Conservation (phyloP, 441 rosid genomes). For the Iberis amara region DNA sequence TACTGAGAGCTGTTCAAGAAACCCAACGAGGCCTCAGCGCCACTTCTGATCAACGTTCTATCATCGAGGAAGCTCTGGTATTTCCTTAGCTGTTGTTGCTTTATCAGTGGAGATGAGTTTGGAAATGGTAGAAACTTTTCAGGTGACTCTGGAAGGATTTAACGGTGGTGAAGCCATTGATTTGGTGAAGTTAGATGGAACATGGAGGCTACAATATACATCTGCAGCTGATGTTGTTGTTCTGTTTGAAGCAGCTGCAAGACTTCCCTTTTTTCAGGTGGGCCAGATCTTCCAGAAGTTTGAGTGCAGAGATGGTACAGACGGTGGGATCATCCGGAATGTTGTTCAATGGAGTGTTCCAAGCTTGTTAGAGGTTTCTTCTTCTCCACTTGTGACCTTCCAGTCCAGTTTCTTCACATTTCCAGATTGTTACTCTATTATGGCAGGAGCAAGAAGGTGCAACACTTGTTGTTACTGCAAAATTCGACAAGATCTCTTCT, state of each 20-base stretch:
- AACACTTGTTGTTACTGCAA: constrained; percentile 86
- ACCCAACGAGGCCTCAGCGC: constrained; percentile 60
- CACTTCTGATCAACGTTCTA: constrained; percentile 60
- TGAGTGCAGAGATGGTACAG: constrained; percentile 52
- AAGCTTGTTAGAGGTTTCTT: constrained; percentile 60
- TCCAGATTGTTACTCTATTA: not conserved
- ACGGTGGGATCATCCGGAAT: constrained; percentile 60
- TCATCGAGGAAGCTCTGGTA: constrained; percentile 79
- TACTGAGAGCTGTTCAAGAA: constrained; percentile 57
- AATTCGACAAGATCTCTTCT: constrained; percentile 59
- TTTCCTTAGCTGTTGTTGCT: no score
- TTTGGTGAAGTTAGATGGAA: constrained; percentile 69
- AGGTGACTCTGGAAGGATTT: constrained; percentile 70
- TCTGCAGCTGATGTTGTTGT: constrained; percentile 87
- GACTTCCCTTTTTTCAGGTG: constrained; percentile 84
- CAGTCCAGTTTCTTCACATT: not conserved
- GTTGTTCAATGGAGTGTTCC: constrained; percentile 89
- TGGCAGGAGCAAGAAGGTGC: constrained; percentile 85
- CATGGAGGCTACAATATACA: constrained; percentile 91
- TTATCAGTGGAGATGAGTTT: no score
- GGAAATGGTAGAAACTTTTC: constrained; percentile 31
- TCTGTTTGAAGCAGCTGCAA: constrained; percentile 76
- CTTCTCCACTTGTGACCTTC: constrained; percentile 20
- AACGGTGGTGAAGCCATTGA: constrained; percentile 58
- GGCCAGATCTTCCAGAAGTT: constrained; percentile 89